A percentile compares a stretch with the other conserved stretches of the same genome.
phyloP scores from a whole-genome alignment of 2,329 filamentous ascomycete species.

The Pezicula radicicola region DNA sequence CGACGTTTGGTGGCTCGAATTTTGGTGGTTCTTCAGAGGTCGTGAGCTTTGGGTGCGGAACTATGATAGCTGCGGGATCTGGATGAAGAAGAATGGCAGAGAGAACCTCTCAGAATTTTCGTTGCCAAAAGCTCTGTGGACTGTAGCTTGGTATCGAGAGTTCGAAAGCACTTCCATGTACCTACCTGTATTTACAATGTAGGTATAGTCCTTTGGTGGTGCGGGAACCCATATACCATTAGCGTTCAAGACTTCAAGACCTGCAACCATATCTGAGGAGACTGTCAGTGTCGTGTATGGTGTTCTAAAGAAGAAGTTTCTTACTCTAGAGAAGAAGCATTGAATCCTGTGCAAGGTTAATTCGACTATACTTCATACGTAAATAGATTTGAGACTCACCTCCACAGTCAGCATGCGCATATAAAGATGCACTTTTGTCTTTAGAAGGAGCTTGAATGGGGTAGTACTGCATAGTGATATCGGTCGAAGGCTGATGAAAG shows the following conservation, averaged over 20 bases:
- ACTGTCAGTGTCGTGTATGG: constrained; percentile 14
- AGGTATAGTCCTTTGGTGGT: constrained; percentile 34
- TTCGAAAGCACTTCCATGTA: constrained; percentile 38
- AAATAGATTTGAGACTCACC: constrained; percentile 32
- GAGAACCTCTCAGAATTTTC: constrained; percentile 25
- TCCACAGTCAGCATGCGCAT: constrained; percentile 36
- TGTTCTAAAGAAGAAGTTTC: not conserved
- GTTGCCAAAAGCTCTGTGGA: constrained; percentile 34
- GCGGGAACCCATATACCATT: constrained; percentile 37
- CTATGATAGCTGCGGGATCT: not conserved
- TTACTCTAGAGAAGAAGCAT: not conserved
- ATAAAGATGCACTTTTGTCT: constrained; percentile 21
- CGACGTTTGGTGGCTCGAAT: not conserved
- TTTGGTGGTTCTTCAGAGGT: not conserved
- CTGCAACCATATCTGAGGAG: constrained; percentile 33
- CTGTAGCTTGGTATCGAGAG: constrained; percentile 38
- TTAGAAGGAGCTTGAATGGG: constrained; percentile 27
- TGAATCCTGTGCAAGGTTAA: not conserved
- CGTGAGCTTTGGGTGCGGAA: not conserved
- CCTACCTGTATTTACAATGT: constrained; percentile 43
- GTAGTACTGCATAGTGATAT: constrained; percentile 34
- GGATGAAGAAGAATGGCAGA: constrained; percentile 39
- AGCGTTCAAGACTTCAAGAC: constrained; percentile 40
- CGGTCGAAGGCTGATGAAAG: constrained; percentile 41
- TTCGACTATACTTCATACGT: not conserved